A percentile compares a stretch with the other conserved stretches of the same genome.
These are phyloP conservation scores for Claviceps arundinis DNA, from an alignment of 2,329 filamentous ascomycete species.

Conservation along the genomic window DNA sequence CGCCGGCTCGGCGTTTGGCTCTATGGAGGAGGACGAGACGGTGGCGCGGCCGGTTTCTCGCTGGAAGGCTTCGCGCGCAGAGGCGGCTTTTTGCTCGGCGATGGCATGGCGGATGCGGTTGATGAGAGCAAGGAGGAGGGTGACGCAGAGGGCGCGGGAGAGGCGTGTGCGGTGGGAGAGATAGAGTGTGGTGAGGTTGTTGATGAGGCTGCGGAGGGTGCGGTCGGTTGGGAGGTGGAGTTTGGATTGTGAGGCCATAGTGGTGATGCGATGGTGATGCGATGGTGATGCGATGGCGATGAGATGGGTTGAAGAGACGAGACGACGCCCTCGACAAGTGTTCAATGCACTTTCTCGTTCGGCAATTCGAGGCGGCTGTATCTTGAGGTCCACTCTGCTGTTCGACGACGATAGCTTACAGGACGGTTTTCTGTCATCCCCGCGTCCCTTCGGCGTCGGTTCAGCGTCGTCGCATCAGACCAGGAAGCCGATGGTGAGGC, in stretches of 20 bases:
- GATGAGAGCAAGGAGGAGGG: conserved; percentile 64
- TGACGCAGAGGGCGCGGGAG: conserved; percentile 71
- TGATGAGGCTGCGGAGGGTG: conserved; percentile 51
- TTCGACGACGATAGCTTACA: no score
- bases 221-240: conserved; percentile 46
- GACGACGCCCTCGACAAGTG: no score
- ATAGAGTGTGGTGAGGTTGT: conserved; percentile 59
- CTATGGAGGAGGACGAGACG: conserved; percentile 32
- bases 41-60: conserved; percentile 34
- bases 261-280: not conserved
- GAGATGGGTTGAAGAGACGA: no score
- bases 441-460: no score
- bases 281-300: no score
- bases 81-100: conserved; percentile 81
- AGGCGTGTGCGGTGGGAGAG: conserved; percentile 68
- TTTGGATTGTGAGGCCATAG: conserved; percentile 68
- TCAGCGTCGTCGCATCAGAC: not conserved
- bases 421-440: no score
- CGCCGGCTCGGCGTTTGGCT: conserved; percentile 20
- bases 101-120: conserved; percentile 87
- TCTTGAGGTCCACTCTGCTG: no score
- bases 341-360: no score
- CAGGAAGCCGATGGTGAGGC: not conserved
- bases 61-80: conserved; percentile 50
- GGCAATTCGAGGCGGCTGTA: no score